Base-by-base conservation (phyloP, 192 early-diverging fungal species). In the Entomortierella chlamydospora region DNA sequence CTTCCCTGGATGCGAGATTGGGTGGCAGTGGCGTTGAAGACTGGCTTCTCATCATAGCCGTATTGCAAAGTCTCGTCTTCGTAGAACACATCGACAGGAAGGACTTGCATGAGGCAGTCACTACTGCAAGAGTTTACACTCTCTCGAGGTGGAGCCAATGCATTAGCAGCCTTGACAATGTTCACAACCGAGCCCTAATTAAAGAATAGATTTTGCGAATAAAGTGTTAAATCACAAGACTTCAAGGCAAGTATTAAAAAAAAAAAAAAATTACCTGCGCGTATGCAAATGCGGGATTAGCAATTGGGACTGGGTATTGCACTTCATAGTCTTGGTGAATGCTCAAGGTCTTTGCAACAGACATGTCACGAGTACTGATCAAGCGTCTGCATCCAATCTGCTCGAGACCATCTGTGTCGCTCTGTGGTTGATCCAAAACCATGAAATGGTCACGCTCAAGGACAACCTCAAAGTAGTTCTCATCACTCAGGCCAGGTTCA, bases 281-380 rank as follows among this genome's bases (percentile, higher is more conserved):
- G 28, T 56, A 66, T 29, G 64, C 52, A 30, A 66, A 66, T 2
- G 53, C 64, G 2, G 64, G 64, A 51, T 34, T 45, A 0, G 53
- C 37, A 45, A 66, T 29, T 20, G 64, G 64, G 2, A 66, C 64
- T 4, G 56, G 56, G 7, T 33, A 22, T 47, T 64, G 61, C 15
- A 73, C 47, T 37, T 37, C n/a, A 51, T 73, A 65, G 15, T 73
- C 71, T n/a, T 58, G 62, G 33, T 73, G 71, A n/a, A 73, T 43
- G 30, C 20, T 53, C 42, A 53, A 29, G 0, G 62, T 64, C 26
- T 60, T 64, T 7, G 56, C 43, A 33, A 73, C 56, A 18, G 43
- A 57, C 62, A 73, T 73, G n/a, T 73, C 71, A 30, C 49, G 45
- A 8, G 61, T 52, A 17, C 62, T 64, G 33, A 64, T 55, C n/a